Base-by-base conservation (phyloP, 2,329 filamentous ascomycete species). In the Penicillium sp. region DNA sequence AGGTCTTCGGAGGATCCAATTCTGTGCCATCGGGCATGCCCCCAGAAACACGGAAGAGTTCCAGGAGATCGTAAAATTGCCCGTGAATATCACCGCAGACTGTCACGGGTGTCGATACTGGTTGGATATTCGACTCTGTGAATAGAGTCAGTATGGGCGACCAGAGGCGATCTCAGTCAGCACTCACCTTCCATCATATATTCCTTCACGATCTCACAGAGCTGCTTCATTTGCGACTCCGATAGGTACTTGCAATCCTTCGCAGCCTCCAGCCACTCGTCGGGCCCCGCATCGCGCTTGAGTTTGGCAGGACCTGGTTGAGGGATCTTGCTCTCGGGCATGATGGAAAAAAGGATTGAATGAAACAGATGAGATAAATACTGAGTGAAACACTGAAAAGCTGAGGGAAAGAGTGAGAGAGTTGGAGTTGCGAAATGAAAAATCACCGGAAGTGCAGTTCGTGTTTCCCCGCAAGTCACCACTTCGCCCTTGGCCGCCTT, bases 161-260 rank as follows among this genome's bases (percentile, higher is more conserved):
- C 18, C 7, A 19, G 11, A 33, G n/a, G 7, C 11, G 3, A 14
- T 9, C 1, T 5, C 22, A 25, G 4, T 12, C 6, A 16, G 8
- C 2, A 31, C 58, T 64, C 69, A 93, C 89, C 89, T 79, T 99
- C 93, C 93, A 99, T 99, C 64, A 99, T 80, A 59, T 89, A 95
- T 74, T 97, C 93, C 77, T 99, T 99, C 53, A 97, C 93, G 68
- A 95, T 95, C 76, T 99, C 93, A 71, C 93, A 99, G 41, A 99
- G 80, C 72, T 95, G 88, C 79, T 99, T 99, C 93, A 99, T 99
- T 65, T 95, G 89, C 55, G 86, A 77, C 74, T 99, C 93, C 41
- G 93, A 93, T 44, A 99, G 81, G 71, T 97, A 96, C 71, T 95
- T 93, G 76, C 93, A 97, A 72, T 93, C 88, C 74, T 95, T 96